Base-by-base conservation (phyloP, 2,329 filamentous ascomycete species). In the Paramyrothecium sp. region DNA sequence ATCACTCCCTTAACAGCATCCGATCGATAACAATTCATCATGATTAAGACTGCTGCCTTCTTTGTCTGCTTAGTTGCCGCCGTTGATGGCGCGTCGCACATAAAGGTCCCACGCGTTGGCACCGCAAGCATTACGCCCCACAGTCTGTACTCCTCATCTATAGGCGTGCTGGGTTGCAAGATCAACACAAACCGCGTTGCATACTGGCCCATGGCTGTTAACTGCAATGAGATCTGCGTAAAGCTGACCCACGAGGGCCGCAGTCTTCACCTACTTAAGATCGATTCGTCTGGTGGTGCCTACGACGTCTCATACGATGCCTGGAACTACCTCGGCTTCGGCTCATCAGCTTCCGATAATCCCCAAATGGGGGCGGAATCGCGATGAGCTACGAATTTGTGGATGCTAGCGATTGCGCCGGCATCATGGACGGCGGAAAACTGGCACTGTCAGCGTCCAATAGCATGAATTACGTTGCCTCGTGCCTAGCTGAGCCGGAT, bases 221-320 rank as follows among this genome's bases (percentile, higher is more conserved):
- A 76, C 73, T 87, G 84, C 75, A 73, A 79, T 72, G 76, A 81
- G 67, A 76, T 86, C 63, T 87, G 84, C 71, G 73, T 86, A 64
- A 78, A 80, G 69, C 72, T 86, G 59, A 76, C 73, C 56, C 72
- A 81, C 67, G 72, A 68, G 49, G 79, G 71, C 56, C 80, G 81
- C 58, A 75, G 71, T 41, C 69, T 88, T 56, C 77, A 84, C 63
- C 81, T 91, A 55, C 78, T 87, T 58, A 78, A 78, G 67, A 73
- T 87, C 60, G 84, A 86, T 73, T 70, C 74, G 54, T 86, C 83
- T 0, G 75, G 73, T 44, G 83, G 82, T 52, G 83, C 83, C 54
- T 69, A 83, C 68, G 84, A 87, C 70, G 79, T 87, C 72, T 79
- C 75, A 56, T 87, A 86, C 73, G 83, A 86, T 60, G 83, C 83